Evolutionary conservation across 31 red algal genomes (phyloP).

Genomic region (Endocladia muricata): DNA sequence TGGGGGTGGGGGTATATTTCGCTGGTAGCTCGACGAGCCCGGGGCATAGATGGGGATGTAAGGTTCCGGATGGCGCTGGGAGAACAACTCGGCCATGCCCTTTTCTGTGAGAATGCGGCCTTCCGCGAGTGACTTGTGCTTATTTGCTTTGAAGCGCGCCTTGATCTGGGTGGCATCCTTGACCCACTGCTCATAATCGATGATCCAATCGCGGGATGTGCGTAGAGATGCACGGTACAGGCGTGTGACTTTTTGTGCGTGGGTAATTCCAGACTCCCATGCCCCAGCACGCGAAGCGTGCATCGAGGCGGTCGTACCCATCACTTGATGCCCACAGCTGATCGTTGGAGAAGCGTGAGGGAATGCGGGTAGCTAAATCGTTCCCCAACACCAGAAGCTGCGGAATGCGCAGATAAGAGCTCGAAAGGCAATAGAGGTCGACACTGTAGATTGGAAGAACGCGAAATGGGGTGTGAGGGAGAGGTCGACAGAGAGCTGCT

Average conservation of each 20-base stretch:
- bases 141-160: conserved; percentile 67
- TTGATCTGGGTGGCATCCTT: conserved; percentile 50
- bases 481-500: no score
- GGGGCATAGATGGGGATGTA: conserved; percentile 68
- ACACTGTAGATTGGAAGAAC: no score
- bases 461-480: no score
- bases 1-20: conserved; percentile 83
- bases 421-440: no score
- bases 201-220: conserved; percentile 83
- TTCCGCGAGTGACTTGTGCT: conserved; percentile 58
- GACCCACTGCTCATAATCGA: conserved; percentile 80
- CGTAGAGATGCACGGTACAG: conserved; percentile 88
- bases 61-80: conserved; percentile 76
- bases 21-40: conserved; percentile 77
- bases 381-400: no score
- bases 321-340: no score
- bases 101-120: conserved; percentile 68
- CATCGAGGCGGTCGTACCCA: conserved; percentile 91
- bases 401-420: no score
- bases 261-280: conserved; percentile 68
- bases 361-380: no score
- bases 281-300: conserved; percentile 69
- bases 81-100: conserved; percentile 63
- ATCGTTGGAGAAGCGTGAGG: no score
- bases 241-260: conserved; percentile 74